These are phyloP conservation scores for Solanum pimpinellifolium DNA, from an alignment of 257 asterid species.

Conservation along the genomic window DNA sequence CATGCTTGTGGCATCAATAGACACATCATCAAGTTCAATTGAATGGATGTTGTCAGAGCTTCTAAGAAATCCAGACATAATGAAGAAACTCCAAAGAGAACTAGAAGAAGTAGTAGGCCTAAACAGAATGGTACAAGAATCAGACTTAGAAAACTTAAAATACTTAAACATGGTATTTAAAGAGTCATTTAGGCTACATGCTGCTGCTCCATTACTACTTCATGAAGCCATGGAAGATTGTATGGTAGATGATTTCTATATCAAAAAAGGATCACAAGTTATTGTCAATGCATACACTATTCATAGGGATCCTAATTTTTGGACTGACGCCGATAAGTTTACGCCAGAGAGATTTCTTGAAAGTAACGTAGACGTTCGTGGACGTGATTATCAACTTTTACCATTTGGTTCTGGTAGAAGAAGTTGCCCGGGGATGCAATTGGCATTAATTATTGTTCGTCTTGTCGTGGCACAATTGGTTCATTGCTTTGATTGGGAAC, in stretches of 20 bases:
- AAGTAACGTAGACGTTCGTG: slow-evolving; percentile 22
- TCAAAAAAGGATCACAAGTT: slow-evolving; percentile 30
- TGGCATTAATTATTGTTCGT: slow-evolving; percentile 33
- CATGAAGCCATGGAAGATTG: slow-evolving; percentile 35
- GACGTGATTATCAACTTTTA: slow-evolving; percentile 39
- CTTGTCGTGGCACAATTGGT: slow-evolving; percentile 42
- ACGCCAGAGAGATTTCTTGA: slow-evolving; percentile 41
- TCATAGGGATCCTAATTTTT: slow-evolving; percentile 32
- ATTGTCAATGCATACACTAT: slow-evolving; percentile 29
- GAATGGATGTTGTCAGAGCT: slow-evolving; percentile 46
- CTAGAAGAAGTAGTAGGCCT: slow-evolving; percentile 30
- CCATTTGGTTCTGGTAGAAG: slow-evolving; percentile 51
- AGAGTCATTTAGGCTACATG: slow-evolving; percentile 43
- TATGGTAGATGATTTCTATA: slow-evolving; percentile 18
- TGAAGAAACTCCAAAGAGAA: slow-evolving; percentile 35
- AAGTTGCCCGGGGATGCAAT: slow-evolving; percentile 41
- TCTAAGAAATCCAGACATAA: slow-evolving; percentile 21
- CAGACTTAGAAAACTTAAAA: slow-evolving; percentile 31
- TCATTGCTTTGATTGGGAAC: slow-evolving; percentile 53
- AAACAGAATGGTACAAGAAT: slow-evolving; percentile 38
- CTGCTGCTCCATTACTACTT: slow-evolving; percentile 37
- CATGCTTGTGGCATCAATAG: slow-evolving; percentile 40
- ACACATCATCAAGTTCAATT: slow-evolving; percentile 29
- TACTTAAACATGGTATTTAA: slow-evolving; percentile 38
- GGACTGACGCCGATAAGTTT: slow-evolving; percentile 39